Conservation (phyloP, 306 rosid species). For the Cicer pinnatifidum region DNA sequence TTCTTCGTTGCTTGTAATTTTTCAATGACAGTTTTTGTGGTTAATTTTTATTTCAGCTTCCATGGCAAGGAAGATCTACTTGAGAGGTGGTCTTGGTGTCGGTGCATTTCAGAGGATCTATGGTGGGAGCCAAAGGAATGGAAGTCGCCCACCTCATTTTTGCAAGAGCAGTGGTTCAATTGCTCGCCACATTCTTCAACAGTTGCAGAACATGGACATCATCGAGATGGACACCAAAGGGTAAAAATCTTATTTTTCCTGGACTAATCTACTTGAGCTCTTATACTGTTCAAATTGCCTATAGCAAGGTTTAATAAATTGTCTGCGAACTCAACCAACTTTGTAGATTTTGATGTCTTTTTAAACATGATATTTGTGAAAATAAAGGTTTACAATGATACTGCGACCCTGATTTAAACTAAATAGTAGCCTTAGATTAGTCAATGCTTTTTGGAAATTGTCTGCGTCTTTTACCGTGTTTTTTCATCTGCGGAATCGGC, state of each 20-base stretch:
- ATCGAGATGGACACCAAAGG: slow-evolving; percentile 63
- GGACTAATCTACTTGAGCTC: not conserved
- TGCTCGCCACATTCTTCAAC: slow-evolving; percentile 76
- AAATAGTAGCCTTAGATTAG: not conserved
- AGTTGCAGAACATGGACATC: slow-evolving; percentile 61
- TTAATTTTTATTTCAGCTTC: slow-evolving; percentile 54
- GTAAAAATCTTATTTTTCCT: slow-evolving; percentile 27
- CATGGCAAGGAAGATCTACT: slow-evolving; percentile 75
- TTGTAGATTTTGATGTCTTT: not conserved
- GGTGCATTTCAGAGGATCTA: slow-evolving; percentile 73
- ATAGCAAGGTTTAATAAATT: not conserved
- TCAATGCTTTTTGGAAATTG: not conserved
- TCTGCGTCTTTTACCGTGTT: not conserved
- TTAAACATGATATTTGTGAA: not conserved
- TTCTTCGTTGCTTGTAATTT: not conserved
- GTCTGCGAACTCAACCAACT: not conserved
- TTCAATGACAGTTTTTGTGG: not conserved
- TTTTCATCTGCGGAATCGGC: too few species aligned
- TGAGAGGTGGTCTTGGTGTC: slow-evolving; percentile 82
- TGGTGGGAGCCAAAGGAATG: slow-evolving; percentile 81
- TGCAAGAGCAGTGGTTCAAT: slow-evolving; percentile 73
- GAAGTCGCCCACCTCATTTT: slow-evolving; percentile 79
- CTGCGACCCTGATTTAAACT: not conserved
- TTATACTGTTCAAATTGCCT: not conserved
- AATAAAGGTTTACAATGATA: not conserved